Evolutionary conservation across 2,329 filamentous ascomycete species (phyloP).

Genomic region (Paecilomyces sp.): DNA sequence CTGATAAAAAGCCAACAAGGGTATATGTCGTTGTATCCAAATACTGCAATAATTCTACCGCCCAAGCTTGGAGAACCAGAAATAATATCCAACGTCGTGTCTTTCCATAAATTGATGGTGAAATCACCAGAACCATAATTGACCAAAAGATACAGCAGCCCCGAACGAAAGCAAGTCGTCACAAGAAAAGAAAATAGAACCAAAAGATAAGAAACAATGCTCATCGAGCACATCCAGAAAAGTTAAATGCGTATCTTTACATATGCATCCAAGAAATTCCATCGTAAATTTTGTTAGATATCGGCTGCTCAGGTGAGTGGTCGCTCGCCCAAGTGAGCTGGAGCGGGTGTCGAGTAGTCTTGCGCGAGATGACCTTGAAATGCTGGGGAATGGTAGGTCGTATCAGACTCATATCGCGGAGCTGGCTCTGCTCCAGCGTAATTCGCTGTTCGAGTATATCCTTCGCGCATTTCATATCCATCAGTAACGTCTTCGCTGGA

Average conservation of each 20-base stretch:
- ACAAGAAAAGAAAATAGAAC: not conserved
- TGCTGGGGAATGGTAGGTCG: constrained; percentile 15
- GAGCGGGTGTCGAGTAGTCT: not conserved
- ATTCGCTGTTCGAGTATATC: constrained; percentile 9
- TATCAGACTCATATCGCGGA: constrained; percentile 18
- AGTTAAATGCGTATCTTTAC: not conserved
- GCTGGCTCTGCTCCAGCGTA: constrained; percentile 3
- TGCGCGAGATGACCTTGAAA: constrained; percentile 1
- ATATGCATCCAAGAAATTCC: not conserved
- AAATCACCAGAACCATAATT: not conserved
- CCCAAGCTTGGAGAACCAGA: not conserved
- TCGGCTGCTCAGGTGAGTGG: not conserved
- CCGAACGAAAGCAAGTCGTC: not conserved
- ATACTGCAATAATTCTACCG: not conserved
- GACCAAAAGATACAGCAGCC: not conserved
- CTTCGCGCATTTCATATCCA: constrained; percentile 31
- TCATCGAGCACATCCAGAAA: not conserved
- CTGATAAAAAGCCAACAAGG: not conserved
- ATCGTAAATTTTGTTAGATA: not conserved
- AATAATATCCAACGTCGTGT: not conserved
- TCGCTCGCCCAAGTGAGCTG: not conserved
- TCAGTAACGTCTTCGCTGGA: constrained; percentile 26
- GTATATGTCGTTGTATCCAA: not conserved
- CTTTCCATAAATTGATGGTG: not conserved
- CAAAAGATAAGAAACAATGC: not conserved